phyloP scores from a whole-genome alignment of 2,329 filamentous ascomycete species.

The Aspergillus ochraceus region DNA sequence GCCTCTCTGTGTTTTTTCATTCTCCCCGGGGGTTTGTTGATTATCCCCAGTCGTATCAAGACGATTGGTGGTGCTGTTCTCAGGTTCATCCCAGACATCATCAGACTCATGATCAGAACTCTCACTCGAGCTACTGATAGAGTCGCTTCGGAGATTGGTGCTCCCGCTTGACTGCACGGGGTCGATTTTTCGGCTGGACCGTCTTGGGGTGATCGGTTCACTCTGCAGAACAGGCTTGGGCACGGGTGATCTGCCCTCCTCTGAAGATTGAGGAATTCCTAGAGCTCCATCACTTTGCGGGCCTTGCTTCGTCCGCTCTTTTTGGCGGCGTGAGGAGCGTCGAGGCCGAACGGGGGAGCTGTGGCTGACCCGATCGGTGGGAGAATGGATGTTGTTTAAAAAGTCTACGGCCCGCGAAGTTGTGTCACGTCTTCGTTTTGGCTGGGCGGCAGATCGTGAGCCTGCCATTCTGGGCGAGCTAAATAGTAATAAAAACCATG shows the following conservation, averaged over 20 bases:
- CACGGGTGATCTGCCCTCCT: neutral
- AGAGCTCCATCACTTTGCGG: constrained; percentile 9
- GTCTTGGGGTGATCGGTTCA: constrained; percentile 10
- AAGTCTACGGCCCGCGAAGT: constrained; percentile 19
- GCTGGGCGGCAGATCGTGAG: constrained; percentile 9
- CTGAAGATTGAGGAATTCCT: constrained; percentile 11
- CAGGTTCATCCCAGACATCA: no score
- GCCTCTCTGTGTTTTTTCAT: neutral
- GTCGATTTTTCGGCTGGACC: constrained; percentile 2
- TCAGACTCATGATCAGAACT: neutral
- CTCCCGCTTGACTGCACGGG: neutral
- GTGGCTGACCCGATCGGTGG: neutral
- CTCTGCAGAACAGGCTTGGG: neutral
- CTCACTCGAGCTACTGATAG: neutral
- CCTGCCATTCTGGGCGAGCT: neutral
- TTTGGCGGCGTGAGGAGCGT: constrained; percentile 1
- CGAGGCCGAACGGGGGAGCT: constrained; percentile 6
- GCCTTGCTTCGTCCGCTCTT: neutral
- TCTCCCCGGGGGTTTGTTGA: neutral
- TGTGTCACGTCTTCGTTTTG: constrained; percentile 15
- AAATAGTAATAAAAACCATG: neutral
- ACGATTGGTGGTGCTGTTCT: no score
- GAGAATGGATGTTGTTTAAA: constrained; percentile 21
- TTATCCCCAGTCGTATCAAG: neutral
- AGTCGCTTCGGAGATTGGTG: neutral